phyloP scores from a whole-genome alignment of 306 rosid species.

The Pterocarpus santalinus region DNA sequence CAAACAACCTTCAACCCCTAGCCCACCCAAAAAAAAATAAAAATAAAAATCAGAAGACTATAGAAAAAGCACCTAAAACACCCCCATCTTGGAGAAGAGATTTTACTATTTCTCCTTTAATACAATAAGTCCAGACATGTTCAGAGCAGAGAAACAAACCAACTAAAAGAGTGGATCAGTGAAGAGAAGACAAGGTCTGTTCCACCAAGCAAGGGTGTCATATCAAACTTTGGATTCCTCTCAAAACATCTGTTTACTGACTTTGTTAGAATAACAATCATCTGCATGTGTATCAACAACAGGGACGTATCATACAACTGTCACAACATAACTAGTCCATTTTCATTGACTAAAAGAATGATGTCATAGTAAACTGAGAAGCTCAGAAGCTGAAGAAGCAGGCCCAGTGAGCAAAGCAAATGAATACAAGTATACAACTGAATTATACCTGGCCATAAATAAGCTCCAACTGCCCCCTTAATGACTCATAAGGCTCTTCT shows the following conservation, averaged over 20 bases:
- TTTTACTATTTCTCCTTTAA: conserved; percentile 13
- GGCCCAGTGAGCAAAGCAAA: conserved; percentile 38
- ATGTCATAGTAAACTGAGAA: conserved; percentile 30
- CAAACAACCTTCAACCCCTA: conserved; percentile 11
- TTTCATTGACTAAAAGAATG: neutral
- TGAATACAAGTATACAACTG: conserved; percentile 36
- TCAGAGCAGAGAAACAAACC: conserved; percentile 79
- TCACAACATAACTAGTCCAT: conserved; percentile 30
- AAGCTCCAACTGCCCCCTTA: conserved; percentile 86
- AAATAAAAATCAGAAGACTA: conserved; percentile 21
- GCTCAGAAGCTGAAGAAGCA: conserved; percentile 21
- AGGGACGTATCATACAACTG: conserved; percentile 44
- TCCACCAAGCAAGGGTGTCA: conserved; percentile 98
- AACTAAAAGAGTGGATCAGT: conserved; percentile 87
- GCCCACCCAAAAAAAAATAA: conserved; percentile 1
- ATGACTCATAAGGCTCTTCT: conserved; percentile 89
- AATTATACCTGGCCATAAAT: conserved; percentile 88
- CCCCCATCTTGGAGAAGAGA: conserved; percentile 14
- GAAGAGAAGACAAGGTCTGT: conserved; percentile 96
- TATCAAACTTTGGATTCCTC: conserved; percentile 98
- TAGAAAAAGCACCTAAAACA: conserved; percentile 24
- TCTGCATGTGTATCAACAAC: conserved; percentile 66
- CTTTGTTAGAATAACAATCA: conserved; percentile 93
- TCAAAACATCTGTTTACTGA: conserved; percentile 92
- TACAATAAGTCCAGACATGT: conserved; percentile 5